Percentiles rank a stretch among this genome's conserved stretches.
Evolutionary conservation across 805 yeast genomes (phyloP).

Genomic region (Starmera quercuum): DNA sequence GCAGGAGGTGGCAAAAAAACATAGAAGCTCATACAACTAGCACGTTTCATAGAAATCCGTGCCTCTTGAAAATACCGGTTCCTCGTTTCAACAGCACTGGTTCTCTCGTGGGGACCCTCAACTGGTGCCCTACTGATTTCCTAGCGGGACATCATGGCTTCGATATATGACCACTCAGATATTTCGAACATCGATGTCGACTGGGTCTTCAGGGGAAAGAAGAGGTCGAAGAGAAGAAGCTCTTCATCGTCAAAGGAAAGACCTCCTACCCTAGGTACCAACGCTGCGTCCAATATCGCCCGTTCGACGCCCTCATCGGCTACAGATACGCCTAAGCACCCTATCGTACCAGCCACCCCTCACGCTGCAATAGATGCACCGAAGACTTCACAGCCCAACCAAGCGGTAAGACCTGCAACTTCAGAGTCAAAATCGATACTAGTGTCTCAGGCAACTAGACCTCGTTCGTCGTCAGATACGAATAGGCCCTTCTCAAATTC

Average conservation of each 20-base stretch:
- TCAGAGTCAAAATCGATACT: slow-evolving; percentile 7
- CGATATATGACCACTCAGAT: not conserved
- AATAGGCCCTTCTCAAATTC: not conserved
- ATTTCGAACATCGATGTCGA: slow-evolving; percentile 52
- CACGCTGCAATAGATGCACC: slow-evolving; percentile 9
- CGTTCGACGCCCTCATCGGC: not conserved
- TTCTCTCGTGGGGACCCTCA: no score
- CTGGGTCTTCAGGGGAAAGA: slow-evolving; percentile 79
- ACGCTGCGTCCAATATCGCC: slow-evolving; percentile 4
- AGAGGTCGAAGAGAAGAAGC: slow-evolving; percentile 27
- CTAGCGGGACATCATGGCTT: no score
- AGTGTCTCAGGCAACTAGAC: slow-evolving; percentile 17
- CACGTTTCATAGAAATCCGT: no score
- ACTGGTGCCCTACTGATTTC: no score
- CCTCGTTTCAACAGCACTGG: not conserved
- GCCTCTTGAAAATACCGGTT: not conserved
- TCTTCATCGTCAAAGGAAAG: slow-evolving; percentile 14
- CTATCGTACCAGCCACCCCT: slow-evolving; percentile 3
- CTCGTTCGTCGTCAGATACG: slow-evolving; percentile 18
- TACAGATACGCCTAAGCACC: not conserved
- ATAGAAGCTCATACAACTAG: no score
- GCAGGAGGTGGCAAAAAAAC: no score
- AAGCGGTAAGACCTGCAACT: not conserved
- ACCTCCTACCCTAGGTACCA: slow-evolving; percentile 3
- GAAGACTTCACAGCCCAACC: slow-evolving; percentile 5